Evolutionary conservation across 345 rosid genomes (phyloP).

Genomic region (Rhizophora mangle): DNA sequence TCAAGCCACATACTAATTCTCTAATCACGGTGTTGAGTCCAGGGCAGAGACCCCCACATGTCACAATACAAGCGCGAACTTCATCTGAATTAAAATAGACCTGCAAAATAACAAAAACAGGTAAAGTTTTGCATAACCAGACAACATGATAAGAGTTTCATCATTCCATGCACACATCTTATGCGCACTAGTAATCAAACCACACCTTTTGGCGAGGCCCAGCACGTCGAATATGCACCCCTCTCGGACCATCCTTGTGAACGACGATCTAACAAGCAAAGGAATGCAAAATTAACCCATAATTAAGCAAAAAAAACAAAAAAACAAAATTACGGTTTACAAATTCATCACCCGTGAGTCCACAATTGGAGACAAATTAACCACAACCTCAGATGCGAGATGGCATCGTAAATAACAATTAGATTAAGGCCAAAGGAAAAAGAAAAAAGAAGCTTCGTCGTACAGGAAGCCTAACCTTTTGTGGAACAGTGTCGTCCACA

Average conservation of each 20-base stretch:
- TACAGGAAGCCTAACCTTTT: slow-evolving; percentile 29
- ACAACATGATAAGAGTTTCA: background rate
- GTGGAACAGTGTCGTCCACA: slow-evolving; percentile 44
- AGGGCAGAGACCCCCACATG: slow-evolving; percentile 86
- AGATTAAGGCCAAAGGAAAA: too few species aligned
- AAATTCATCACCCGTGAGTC: background rate
- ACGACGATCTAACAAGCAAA: slow-evolving; percentile 51
- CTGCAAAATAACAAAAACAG: slow-evolving; percentile 25
- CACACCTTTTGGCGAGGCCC: slow-evolving; percentile 87
- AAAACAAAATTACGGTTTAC: too few species aligned
- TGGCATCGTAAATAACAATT: too few species aligned
- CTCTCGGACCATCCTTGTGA: slow-evolving; percentile 73
- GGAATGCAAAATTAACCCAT: background rate
- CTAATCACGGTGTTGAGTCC: slow-evolving; percentile 83
- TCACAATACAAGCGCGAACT: slow-evolving; percentile 78
- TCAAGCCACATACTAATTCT: slow-evolving; percentile 69
- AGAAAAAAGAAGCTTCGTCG: background rate
- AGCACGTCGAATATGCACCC: slow-evolving; percentile 81
- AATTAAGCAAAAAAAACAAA: too few species aligned
- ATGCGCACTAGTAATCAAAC: background rate
- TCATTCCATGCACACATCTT: background rate
- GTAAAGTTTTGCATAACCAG: background rate
- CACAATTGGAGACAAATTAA: too few species aligned
- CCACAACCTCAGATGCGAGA: too few species aligned
- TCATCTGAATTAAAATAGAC: slow-evolving; percentile 74